Conservation (phyloP, 192 early-diverging fungal genomes). For the Spinellus fusiger region DNA sequence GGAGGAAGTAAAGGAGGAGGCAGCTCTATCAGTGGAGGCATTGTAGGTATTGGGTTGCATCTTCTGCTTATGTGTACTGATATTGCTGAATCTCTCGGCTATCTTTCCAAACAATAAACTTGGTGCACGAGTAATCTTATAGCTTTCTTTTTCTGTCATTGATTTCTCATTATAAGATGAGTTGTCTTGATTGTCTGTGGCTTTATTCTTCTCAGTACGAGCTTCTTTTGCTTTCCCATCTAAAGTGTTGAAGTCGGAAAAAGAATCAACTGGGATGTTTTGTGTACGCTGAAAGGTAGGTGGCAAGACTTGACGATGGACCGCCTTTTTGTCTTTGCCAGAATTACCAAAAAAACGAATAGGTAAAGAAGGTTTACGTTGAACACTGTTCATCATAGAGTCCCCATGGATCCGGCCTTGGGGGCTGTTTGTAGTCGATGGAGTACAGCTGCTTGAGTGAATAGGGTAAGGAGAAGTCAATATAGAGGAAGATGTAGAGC, state of each 20-base stretch:
- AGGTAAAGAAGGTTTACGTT: neutral
- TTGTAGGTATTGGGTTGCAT: neutral
- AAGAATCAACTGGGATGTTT: neutral
- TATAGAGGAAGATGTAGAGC: neutral
- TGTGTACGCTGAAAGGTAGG: neutral
- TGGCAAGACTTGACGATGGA: neutral
- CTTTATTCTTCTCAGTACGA: too few relatives aligned
- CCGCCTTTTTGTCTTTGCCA: neutral
- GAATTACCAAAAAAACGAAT: neutral
- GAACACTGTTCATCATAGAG: neutral
- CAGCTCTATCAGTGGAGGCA: neutral
- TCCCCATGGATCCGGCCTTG: neutral
- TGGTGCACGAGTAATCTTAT: neutral
- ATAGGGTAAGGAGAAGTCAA: neutral
- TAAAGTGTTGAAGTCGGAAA: too few relatives aligned
- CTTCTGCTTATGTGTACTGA: neutral
- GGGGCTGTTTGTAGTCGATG: neutral
- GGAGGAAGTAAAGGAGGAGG: neutral
- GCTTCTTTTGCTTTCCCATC: too few relatives aligned
- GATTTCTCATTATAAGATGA: too few relatives aligned
- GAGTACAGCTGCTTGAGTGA: neutral
- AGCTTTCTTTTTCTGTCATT: neutral
- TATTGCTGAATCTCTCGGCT: constrained; percentile 7
- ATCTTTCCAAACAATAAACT: constrained; percentile 7
- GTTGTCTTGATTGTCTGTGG: too few relatives aligned